Evolutionary conservation across 176 grass and related monocot species (phyloP).

Genomic region (Calamus simplicifolius): DNA sequence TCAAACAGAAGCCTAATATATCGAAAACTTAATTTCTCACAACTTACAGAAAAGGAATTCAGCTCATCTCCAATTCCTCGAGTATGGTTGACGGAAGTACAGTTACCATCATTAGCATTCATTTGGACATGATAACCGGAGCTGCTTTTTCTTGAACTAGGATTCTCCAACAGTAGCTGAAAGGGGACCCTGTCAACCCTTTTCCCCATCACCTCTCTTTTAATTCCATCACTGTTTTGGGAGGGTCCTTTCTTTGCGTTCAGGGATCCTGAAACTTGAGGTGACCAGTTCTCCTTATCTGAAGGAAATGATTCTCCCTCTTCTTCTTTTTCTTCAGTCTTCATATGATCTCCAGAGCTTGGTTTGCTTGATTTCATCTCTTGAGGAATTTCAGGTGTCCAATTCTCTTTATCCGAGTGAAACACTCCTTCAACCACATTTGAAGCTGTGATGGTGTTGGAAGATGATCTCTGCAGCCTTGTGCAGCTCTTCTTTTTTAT

Average conservation of each 20-base stretch:
- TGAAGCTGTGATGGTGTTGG: not conserved
- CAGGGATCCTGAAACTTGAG: constrained; percentile 30
- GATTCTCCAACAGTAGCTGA: constrained; percentile 39
- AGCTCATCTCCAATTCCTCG: constrained; percentile 31
- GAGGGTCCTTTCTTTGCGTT: constrained; percentile 35
- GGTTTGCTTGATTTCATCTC: not conserved
- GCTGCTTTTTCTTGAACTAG: not conserved
- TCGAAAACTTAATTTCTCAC: not conserved
- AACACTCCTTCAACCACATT: not conserved
- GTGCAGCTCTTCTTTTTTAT: constrained; percentile 15
- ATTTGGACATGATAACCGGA: constrained; percentile 11
- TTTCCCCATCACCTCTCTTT: constrained; percentile 51
- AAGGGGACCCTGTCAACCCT: constrained; percentile 51
- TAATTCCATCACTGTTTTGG: constrained; percentile 21
- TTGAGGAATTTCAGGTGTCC: not conserved
- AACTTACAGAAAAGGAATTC: constrained; percentile 31
- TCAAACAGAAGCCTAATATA: no score
- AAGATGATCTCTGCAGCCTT: constrained; percentile 15
- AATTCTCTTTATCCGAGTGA: not conserved
- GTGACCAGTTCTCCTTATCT: constrained; percentile 85
- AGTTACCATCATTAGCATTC: constrained; percentile 15
- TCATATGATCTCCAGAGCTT: not conserved
- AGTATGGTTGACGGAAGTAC: constrained; percentile 9
- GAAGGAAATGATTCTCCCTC: constrained; percentile 25
- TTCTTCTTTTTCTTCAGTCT: constrained; percentile 31